A percentile compares a stretch with the other conserved stretches of the same genome.
Conservation (phyloP, 2,329 filamentous ascomycete genomes). For the Didymella pinodella region DNA sequence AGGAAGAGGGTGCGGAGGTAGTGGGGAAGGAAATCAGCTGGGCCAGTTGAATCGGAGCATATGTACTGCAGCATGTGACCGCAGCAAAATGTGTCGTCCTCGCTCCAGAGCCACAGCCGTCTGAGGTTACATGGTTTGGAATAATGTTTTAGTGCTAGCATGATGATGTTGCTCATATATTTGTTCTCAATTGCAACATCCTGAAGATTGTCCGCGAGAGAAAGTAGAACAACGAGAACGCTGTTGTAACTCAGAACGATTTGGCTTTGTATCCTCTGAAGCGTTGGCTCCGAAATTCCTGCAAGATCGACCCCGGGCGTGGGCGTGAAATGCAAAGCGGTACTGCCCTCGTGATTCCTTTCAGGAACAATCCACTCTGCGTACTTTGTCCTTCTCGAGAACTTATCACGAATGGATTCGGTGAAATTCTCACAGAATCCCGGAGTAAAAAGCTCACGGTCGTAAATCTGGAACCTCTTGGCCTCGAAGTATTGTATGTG, state of each 20-base stretch:
- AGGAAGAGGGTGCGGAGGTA: background rate
- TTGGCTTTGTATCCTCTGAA: background rate
- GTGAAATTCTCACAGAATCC: background rate
- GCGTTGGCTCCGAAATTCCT: background rate
- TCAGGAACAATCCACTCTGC: background rate
- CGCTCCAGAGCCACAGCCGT: background rate
- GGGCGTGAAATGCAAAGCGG: background rate
- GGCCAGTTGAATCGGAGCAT: background rate
- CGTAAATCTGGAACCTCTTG: background rate
- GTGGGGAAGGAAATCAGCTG: background rate
- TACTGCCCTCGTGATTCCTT: background rate
- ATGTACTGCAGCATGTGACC: background rate
- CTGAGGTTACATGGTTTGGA: background rate
- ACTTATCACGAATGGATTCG: background rate
- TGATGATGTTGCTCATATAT: background rate
- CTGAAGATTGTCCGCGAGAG: background rate
- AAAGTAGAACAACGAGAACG: background rate
- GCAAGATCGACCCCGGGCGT: background rate
- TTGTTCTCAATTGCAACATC: slow-evolving; percentile 1
- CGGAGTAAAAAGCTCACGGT: background rate
- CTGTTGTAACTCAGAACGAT: background rate
- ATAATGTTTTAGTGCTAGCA: background rate
- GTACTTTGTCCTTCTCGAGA: background rate
- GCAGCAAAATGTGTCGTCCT: background rate
- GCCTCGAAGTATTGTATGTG: slow-evolving; percentile 8